A percentile compares a stretch with the other conserved stretches of the same genome.
phyloP scores from a whole-genome alignment of 495 filamentous ascomycete genomes.

The Penicillium subrubescens region DNA sequence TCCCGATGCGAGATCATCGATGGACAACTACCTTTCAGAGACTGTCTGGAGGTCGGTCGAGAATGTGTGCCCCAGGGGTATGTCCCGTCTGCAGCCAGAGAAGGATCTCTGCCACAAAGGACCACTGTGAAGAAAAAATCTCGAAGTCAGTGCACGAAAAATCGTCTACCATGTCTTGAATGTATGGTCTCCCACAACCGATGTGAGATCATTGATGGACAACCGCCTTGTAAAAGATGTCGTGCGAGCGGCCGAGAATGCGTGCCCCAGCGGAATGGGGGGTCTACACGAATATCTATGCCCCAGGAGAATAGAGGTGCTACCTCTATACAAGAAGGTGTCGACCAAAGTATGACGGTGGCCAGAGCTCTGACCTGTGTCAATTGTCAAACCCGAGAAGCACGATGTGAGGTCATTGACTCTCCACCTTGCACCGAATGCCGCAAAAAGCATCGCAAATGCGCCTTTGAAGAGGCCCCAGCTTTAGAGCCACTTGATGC shows the following conservation, averaged over 20 bases:
- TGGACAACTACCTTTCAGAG: not conserved
- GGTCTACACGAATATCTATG: too few relatives aligned
- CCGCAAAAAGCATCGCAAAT: not conserved
- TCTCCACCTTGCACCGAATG: not conserved
- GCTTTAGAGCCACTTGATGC: not conserved
- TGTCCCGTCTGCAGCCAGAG: not conserved
- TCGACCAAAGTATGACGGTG: not conserved
- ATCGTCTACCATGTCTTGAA: too few relatives aligned
- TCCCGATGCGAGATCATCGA: not conserved
- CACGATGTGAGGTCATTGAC: not conserved
- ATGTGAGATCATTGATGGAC: too few relatives aligned
- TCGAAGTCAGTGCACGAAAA: too few relatives aligned
- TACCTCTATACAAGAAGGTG: not conserved
- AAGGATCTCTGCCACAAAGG: too few relatives aligned
- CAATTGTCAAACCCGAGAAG: not conserved
- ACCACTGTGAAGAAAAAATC: too few relatives aligned
- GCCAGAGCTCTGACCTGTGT: not conserved
- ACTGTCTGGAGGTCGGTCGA: not conserved
- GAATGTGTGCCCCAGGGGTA: not conserved
- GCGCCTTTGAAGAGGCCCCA: not conserved
- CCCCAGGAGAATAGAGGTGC: not conserved
- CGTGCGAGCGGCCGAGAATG: too few relatives aligned
- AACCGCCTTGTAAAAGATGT: too few relatives aligned
- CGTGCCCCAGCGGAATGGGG: too few relatives aligned
- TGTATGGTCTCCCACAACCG: too few relatives aligned